Conservation (phyloP, 2,329 filamentous ascomycete species). For the Coniella vitis region DNA sequence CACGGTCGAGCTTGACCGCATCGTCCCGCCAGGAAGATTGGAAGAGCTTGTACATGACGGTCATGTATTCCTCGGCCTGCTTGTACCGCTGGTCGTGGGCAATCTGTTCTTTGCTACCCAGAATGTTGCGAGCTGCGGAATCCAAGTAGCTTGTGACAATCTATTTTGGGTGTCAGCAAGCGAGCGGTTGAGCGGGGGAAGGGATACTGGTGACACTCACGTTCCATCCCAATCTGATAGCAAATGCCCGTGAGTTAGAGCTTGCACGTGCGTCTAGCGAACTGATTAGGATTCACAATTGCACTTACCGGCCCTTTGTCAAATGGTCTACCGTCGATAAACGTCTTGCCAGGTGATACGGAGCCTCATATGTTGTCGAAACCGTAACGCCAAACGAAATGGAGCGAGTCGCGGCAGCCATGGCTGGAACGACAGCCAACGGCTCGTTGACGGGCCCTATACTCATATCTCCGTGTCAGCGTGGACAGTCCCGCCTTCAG, state of each 20-base stretch:
- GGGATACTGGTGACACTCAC: conserved; percentile 21
- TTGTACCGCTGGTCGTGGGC: conserved; percentile 55
- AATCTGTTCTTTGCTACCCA: conserved; percentile 46
- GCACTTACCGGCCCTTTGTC: conserved; percentile 47
- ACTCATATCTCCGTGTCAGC: not conserved
- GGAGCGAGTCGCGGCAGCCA: conserved; percentile 60
- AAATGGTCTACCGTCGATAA: conserved; percentile 62
- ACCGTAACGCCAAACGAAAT: conserved; percentile 65
- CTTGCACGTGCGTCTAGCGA: no score
- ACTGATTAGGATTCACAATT: no score
- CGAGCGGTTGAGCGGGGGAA: not conserved
- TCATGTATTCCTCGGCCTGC: conserved; percentile 56
- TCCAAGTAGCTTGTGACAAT: conserved; percentile 65
- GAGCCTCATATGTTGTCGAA: conserved; percentile 62
- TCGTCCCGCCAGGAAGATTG: conserved; percentile 48
- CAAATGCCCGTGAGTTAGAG: no score
- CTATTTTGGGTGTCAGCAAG: conserved; percentile 12
- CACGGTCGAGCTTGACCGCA: conserved; percentile 45
- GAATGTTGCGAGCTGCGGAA: conserved; percentile 56
- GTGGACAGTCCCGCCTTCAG: no score
- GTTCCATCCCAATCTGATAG: conserved; percentile 38
- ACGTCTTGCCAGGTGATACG: conserved; percentile 59
- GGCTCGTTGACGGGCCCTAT: conserved; percentile 59
- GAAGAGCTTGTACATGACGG: conserved; percentile 50
- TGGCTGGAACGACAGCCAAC: conserved; percentile 53